Evolutionary conservation across 805 yeast genomes (phyloP), one percentile per base, ranked within the genome.

Genomic region (Pichia gijzeniarum): DNA sequence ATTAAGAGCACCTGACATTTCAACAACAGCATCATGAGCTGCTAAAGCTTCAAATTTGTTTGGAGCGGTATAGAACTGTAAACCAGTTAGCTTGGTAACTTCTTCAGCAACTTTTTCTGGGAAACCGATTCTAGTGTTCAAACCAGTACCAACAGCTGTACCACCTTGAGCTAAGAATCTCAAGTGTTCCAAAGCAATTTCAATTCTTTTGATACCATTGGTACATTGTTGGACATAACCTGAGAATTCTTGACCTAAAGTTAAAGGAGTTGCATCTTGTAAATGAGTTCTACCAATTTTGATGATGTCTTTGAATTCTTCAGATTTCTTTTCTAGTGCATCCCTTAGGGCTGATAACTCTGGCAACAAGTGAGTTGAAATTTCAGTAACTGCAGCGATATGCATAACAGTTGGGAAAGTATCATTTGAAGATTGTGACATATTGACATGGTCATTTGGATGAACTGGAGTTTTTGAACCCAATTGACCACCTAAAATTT

Each of bases 401-500:
- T 93, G 99, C 99, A 93, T 93, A 46, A 91, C 99, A 32, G 99
- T 90, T 56, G 99, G 99, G 85, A 93, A 93, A 45, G 98, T 93
- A 71, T 93, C 99, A 68, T 93, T 93, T 39, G 96, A 88, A n/a
- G 96, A 87, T 72, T 93, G 98, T 17, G 96, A 86, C 87, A 88
- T 90, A 76, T 93, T 93, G 60, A 90, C 95, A 71, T 93, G 98
- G 69, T 93, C 98, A 71, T 93, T 93, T 54, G 99, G 99, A 70
- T 93, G 99, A 45, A 93, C 96, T 28, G 96, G 96, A 52, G 70
- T 76, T 74, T 93, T 93, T 51, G 96, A 82, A 50, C 99, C 99
- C 61, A 84, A 70, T 61, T 74, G 76, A 50, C 98, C 99, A 52
- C 97, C 98, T 54, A 93, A 76, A 44, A 93, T 61, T 72, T 93